phyloP scores from a whole-genome alignment of 371 early-diverging fungal genomes.

The Rhizopus sp. region DNA sequence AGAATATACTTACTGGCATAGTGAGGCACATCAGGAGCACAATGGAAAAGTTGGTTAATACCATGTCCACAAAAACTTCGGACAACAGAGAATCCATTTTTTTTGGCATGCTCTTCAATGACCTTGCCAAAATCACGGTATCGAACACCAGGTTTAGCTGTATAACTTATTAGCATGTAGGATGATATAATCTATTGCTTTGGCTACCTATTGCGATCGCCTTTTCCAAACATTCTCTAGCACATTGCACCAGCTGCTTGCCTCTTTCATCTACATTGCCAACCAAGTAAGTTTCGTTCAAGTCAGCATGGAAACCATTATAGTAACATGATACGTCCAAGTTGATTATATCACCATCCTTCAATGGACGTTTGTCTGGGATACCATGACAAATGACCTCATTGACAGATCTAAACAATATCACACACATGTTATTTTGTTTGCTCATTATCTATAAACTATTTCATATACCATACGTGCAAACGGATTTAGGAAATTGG shows the following conservation, averaged over 20 bases:
- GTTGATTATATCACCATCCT: conserved; percentile 94
- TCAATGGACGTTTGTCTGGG: conserved; percentile 83
- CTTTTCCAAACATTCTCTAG: conserved; percentile 82
- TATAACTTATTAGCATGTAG: neutral
- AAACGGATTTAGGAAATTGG: conserved; percentile 90
- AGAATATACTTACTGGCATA: conserved; percentile 73
- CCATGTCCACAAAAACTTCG: conserved; percentile 96
- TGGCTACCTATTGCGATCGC: conserved; percentile 84
- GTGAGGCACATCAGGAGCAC: conserved; percentile 93
- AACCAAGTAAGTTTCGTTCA: conserved; percentile 87
- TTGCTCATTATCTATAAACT: neutral
- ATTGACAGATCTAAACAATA: conserved; percentile 53
- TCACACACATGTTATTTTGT: conserved; percentile 17
- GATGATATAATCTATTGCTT: neutral
- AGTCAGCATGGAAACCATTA: conserved; percentile 92
- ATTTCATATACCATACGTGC: conserved; percentile 61
- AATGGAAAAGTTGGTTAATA: conserved; percentile 87
- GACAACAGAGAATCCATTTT: conserved; percentile 91
- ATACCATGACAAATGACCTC: conserved; percentile 90
- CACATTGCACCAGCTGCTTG: conserved; percentile 70
- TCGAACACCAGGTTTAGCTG: conserved; percentile 86
- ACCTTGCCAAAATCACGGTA: conserved; percentile 93
- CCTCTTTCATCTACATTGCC: conserved; percentile 86
- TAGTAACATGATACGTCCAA: conserved; percentile 86
- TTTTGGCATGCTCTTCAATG: conserved; percentile 86